Percentiles rank a stretch among this genome's conserved stretches.
These are phyloP conservation scores for Apiospora kogelbergensis DNA, from an alignment of 2,329 filamentous ascomycete species.

Conservation along the genomic window DNA sequence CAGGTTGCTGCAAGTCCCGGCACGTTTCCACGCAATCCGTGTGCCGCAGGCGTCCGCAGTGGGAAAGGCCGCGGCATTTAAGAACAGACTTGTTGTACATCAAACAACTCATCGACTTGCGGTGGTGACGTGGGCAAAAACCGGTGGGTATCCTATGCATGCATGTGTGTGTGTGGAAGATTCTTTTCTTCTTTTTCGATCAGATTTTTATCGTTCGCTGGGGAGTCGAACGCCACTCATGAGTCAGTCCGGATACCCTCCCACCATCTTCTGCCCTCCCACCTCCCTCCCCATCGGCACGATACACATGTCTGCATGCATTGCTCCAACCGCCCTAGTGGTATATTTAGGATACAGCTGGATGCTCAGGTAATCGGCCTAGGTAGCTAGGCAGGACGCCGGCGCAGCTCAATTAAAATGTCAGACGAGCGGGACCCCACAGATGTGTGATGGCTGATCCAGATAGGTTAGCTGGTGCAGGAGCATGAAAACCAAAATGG, in stretches of 20 bases:
- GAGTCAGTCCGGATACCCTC: too few species aligned
- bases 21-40: not conserved
- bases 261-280: too few species aligned
- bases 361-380: not conserved
- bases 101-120: not conserved
- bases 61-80: not conserved
- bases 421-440: not conserved
- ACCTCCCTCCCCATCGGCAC: too few species aligned
- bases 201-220: not conserved
- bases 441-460: not conserved
- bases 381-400: not conserved
- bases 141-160: not conserved
- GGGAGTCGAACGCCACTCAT: not conserved
- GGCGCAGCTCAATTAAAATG: not conserved
- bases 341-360: not conserved
- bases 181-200: not conserved
- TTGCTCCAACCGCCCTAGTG: too few species aligned
- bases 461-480: not conserved
- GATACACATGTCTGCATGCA: too few species aligned
- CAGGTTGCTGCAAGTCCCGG: slow-evolving; percentile 5
- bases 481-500: not conserved
- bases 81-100: not conserved
- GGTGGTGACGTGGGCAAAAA: not conserved
- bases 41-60: not conserved
- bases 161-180: not conserved